Base-by-base conservation (phyloP, 75 land plant genomes). In the Azolla pinnata region DNA sequence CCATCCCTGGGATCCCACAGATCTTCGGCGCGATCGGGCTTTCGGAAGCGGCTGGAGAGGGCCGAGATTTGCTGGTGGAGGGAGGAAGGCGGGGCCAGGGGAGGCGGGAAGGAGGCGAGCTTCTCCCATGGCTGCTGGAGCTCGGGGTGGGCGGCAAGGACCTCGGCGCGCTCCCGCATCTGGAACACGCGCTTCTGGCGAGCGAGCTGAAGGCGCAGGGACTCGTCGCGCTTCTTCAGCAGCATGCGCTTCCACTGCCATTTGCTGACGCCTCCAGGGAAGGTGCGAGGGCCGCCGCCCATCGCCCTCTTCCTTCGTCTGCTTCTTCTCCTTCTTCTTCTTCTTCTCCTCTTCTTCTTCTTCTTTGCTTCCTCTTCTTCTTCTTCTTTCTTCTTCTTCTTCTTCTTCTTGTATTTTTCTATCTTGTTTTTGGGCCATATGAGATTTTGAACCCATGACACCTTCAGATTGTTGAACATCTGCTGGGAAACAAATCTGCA, bases 231-330 rank as follows among this genome's bases (percentile, higher is more conserved):
- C 49, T 66, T 58, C 64, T 72, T 72, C 65, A 57, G 51, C 40
- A 57, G 75, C 70, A 67, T 67, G 28, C 70, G 70, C 51, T 67
- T 73, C 75, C 75, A 67, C 34, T 73, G 75, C 75, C 75, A 73
- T 28, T 73, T 73, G 45, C 24, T 67, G 18, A 67, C 75, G 1
- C 75, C 75, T 3, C 75, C 75, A 7, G 75, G 75, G 29, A 66
- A 73, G 12, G 75, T 73, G 2, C 75, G 42, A 26, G 75, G 75
- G 2, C 75, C 75, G 17, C 75, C 75, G 19, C 75, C 75, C 75
- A 73, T 73, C n/a, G n/a, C n/a, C n/a, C n/a, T n/a, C n/a, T n/a
- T n/a, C n/a, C n/a, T n/a, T n/a, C n/a, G n/a, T n/a, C n/a, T n/a
- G n/a, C n/a, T n/a, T n/a, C n/a, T n/a, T n/a, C n/a, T n/a, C n/a